These are phyloP conservation scores for Harringtonia aguacate DNA, from an alignment of 2,329 filamentous ascomycete genomes.

Conservation along the genomic window DNA sequence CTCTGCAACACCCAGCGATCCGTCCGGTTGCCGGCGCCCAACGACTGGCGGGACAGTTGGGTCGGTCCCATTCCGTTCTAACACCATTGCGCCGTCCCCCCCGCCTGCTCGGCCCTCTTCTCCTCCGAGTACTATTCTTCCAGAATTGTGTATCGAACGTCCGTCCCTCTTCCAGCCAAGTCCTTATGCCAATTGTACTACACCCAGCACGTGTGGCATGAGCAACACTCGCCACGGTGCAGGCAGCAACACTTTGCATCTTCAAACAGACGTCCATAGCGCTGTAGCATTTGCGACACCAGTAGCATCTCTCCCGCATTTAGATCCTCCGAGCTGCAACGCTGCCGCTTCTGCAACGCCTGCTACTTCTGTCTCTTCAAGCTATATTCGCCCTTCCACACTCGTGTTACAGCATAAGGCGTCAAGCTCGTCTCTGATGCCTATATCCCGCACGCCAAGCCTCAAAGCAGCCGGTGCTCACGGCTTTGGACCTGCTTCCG, in stretches of 20 bases:
- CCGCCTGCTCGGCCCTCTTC: slow-evolving; percentile 3
- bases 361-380: slow-evolving; percentile 4
- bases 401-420: slow-evolving; percentile 25
- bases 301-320: slow-evolving; percentile 2
- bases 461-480: slow-evolving; percentile 40
- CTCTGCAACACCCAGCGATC: not conserved
- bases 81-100: slow-evolving; percentile 20
- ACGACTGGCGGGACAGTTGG: not conserved
- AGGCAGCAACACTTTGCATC: slow-evolving; percentile 1
- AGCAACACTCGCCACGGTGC: not conserved
- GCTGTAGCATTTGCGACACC: too few relatives aligned
- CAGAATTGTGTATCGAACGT: too few relatives aligned
- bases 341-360: not conserved
- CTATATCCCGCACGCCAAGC: slow-evolving; percentile 49
- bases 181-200: too few relatives aligned
- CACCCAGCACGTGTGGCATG: not conserved
- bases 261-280: slow-evolving; percentile 8
- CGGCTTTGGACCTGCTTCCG: slow-evolving; percentile 37
- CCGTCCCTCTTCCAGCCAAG: too few relatives aligned
- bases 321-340: not conserved
- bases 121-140: too few relatives aligned
- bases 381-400: slow-evolving; percentile 15
- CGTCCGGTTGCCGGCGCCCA: not conserved
- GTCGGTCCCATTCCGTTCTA: slow-evolving; percentile 15
- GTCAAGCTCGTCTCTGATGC: slow-evolving; percentile 35